Conservation (phyloP, 345 rosid genomes). For the Corchorus capsularis region DNA sequence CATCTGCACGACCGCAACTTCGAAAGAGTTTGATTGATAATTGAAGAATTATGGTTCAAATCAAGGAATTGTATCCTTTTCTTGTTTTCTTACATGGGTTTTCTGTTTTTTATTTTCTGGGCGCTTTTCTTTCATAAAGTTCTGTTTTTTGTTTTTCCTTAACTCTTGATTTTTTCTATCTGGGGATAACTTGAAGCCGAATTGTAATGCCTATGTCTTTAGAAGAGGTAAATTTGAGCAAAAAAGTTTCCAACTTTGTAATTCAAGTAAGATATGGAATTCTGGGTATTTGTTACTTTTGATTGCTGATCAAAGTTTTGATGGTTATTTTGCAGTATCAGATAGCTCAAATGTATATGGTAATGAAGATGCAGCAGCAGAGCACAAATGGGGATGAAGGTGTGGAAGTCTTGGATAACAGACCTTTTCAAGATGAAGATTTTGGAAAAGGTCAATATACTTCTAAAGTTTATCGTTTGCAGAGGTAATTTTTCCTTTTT, state of each 20-base stretch:
- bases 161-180: constrained; percentile 25
- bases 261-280: background rate
- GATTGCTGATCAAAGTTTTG: background rate
- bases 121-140: background rate
- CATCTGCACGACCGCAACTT: background rate
- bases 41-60: constrained; percentile 50
- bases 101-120: background rate
- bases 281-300: background rate
- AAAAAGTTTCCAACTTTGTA: background rate
- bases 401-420: constrained; percentile 58
- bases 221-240: constrained; percentile 54
- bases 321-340: constrained; percentile 53
- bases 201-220: constrained; percentile 67
- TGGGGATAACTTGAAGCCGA: constrained; percentile 46
- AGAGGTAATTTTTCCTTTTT: constrained; percentile 43
- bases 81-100: background rate
- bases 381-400: constrained; percentile 56
- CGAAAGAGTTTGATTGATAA: constrained; percentile 4
- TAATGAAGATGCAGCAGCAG: constrained; percentile 68
- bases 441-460: constrained; percentile 61
- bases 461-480: constrained; percentile 60
- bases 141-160: constrained; percentile 29
- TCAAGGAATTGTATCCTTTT: constrained; percentile 77
- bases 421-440: constrained; percentile 43
- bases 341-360: constrained; percentile 67